A percentile compares a stretch with the other conserved stretches of the same genome.
Evolutionary conservation across 2,329 filamentous ascomycete species (phyloP).

Genomic region (Aureobasidium zeae): DNA sequence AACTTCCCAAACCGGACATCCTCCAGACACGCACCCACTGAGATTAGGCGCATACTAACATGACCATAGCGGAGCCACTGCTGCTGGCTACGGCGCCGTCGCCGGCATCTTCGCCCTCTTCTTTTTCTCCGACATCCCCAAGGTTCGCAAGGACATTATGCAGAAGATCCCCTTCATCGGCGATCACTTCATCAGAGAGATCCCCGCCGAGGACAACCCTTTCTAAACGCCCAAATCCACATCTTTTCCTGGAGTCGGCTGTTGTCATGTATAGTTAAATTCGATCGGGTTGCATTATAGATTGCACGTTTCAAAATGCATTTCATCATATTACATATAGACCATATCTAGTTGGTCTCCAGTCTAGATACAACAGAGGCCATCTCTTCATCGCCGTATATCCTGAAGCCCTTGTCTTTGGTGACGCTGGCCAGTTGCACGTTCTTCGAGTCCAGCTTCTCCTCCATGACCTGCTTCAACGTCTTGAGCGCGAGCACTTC

Average conservation of each 20-base stretch:
- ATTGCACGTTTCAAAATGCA: constrained; percentile 11
- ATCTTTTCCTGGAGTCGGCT: constrained; percentile 8
- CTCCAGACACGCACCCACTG: no score
- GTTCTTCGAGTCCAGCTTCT: constrained; percentile 98
- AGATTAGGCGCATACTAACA: no score
- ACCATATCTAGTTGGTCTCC: constrained; percentile 38
- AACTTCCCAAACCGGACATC: not conserved
- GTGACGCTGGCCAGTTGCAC: constrained; percentile 97
- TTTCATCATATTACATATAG: constrained; percentile 8
- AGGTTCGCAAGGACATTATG: constrained; percentile 53
- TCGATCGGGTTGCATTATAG: constrained; percentile 6
- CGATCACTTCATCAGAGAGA: constrained; percentile 46
- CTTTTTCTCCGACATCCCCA: constrained; percentile 56
- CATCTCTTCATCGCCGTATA: constrained; percentile 98
- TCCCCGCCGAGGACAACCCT: constrained; percentile 57
- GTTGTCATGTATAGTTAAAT: constrained; percentile 15
- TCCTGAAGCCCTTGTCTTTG: constrained; percentile 94
- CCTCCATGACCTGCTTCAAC: constrained; percentile 99
- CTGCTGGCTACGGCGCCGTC: constrained; percentile 47
- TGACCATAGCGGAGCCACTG: constrained; percentile 34
- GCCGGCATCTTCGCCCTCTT: constrained; percentile 52
- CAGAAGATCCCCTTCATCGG: constrained; percentile 51
- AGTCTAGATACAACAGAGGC: constrained; percentile 79
- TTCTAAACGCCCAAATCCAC: constrained; percentile 35
- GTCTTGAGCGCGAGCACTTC: constrained; percentile 96